Conservation (phyloP, 495 filamentous ascomycete species). For the Xylaria telfairii region DNA sequence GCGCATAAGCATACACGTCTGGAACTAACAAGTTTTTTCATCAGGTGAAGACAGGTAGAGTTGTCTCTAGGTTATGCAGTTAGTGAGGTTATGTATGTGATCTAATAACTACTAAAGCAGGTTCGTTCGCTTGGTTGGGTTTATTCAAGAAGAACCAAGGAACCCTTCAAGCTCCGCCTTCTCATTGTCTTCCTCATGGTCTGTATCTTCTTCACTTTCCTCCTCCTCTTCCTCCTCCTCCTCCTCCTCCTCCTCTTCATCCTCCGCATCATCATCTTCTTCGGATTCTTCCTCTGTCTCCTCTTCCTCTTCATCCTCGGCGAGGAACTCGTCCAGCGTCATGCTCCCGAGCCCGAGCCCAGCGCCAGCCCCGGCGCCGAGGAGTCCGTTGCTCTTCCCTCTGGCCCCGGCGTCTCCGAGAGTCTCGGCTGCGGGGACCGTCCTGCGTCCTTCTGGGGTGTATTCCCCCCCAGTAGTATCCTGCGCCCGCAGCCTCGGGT, state of each 20-base stretch:
- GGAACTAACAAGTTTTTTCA: neutral
- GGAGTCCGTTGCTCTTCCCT: slow-evolving; percentile 56
- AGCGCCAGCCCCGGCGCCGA: slow-evolving; percentile 54
- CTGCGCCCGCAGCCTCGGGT: slow-evolving; percentile 70
- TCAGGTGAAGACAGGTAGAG: slow-evolving; percentile 5
- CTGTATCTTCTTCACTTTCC: slow-evolving; percentile 50
- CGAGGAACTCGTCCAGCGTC: slow-evolving; percentile 89
- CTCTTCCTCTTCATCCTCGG: slow-evolving; percentile 58
- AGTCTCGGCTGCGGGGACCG: slow-evolving; percentile 66
- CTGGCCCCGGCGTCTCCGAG: slow-evolving; percentile 62
- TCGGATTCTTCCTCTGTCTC: slow-evolving; percentile 54
- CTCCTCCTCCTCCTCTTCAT: slow-evolving; percentile 43
- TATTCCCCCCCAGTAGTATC: slow-evolving; percentile 43
- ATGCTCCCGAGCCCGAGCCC: slow-evolving; percentile 64
- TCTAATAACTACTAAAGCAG: neutral
- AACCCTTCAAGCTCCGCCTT: slow-evolving; percentile 43
- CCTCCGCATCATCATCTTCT: slow-evolving; percentile 33
- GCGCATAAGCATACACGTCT: neutral
- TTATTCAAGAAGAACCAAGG: slow-evolving; percentile 32
- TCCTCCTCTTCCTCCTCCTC: slow-evolving; percentile 29
- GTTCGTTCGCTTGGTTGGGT: neutral
- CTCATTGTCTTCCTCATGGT: slow-evolving; percentile 36
- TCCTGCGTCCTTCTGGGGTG: slow-evolving; percentile 44
- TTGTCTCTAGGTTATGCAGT: neutral
- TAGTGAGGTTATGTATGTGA: neutral